Conservation (phyloP, 768 basidiomycete genomes). For the Rubroboletus satanas region DNA sequence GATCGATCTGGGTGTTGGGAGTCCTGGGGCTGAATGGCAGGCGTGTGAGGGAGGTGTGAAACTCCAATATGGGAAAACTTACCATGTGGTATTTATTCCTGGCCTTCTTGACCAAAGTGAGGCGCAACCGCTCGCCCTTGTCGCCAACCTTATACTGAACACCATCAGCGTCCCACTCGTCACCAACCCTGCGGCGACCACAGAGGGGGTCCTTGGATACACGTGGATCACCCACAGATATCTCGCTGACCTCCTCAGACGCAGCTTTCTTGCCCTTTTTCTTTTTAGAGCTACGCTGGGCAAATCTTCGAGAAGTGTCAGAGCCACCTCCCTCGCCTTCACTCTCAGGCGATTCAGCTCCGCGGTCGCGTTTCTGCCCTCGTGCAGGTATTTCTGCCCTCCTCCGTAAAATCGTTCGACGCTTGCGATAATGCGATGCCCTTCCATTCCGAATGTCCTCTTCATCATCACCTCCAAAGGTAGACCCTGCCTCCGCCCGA, state of each 20-base stretch:
- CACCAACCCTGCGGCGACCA: constrained; percentile 59
- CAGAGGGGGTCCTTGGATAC: constrained; percentile 50
- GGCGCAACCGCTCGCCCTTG: constrained; percentile 66
- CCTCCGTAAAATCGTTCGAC: constrained; percentile 52
- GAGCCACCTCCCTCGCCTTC: constrained; percentile 18
- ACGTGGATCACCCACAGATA: constrained; percentile 46
- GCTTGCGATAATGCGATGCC: constrained; percentile 48
- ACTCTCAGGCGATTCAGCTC: constrained; percentile 42
- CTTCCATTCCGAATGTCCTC: constrained; percentile 40
- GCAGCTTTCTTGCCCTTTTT: constrained; percentile 49
- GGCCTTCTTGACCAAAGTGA: constrained; percentile 67
- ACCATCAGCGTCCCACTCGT: constrained; percentile 74
- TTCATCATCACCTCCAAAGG: constrained; percentile 58
- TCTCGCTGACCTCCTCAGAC: constrained; percentile 42
- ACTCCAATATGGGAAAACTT: constrained; percentile 20
- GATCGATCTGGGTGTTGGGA: constrained; percentile 74
- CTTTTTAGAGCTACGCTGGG: constrained; percentile 36
- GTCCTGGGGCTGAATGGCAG: constrained; percentile 60
- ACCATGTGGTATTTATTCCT: constrained; percentile 74
- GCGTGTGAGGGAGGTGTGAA: constrained; percentile 5
- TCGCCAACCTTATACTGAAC: constrained; percentile 66
- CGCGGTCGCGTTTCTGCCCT: constrained; percentile 68
- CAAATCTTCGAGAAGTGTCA: constrained; percentile 7
- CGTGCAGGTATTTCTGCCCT: constrained; percentile 46
- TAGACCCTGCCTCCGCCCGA: constrained; percentile 67